Conservation (phyloP, 129 eudicot species). For the Deinandra increscens region DNA sequence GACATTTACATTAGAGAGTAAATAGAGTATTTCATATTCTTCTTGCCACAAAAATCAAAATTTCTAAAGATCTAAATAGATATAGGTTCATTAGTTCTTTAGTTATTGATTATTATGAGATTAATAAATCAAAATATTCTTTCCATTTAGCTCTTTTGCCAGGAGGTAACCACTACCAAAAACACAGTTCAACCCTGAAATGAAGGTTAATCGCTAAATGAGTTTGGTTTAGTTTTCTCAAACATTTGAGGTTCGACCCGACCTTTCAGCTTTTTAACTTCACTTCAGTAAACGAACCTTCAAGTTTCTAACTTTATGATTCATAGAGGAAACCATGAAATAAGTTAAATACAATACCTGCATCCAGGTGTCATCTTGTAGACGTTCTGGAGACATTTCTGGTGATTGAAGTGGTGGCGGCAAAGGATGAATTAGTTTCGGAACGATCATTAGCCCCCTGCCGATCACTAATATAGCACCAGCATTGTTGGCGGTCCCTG, state of each 20-base stretch:
- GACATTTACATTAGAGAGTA: background rate
- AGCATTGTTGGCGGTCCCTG: constrained; percentile 95
- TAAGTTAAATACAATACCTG: constrained; percentile 45
- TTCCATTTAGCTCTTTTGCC: too few species aligned
- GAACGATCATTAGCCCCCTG: constrained; percentile 85
- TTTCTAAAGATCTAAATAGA: background rate
- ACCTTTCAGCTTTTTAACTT: too few species aligned
- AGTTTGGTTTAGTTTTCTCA: too few species aligned
- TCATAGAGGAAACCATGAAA: background rate
- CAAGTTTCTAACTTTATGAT: too few species aligned
- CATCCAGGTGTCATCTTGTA: constrained; percentile 83
- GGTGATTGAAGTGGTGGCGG: constrained; percentile 97
- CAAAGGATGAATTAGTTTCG: constrained; percentile 89
- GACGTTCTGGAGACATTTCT: constrained; percentile 90
- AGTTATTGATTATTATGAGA: background rate
- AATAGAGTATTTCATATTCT: background rate
- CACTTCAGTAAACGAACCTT: too few species aligned
- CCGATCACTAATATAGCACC: constrained; percentile 95
- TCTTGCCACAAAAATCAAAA: background rate
- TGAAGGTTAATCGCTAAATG: background rate
- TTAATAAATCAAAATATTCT: background rate
- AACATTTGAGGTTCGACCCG: too few species aligned
- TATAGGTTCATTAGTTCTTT: background rate
- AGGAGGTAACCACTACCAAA: background rate
- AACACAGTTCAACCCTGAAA: background rate